Evolutionary conservation across 2,329 filamentous ascomycete species (phyloP), one percentile per base, ranked within the genome.

Genomic region (Dactylella cylindrospora): DNA sequence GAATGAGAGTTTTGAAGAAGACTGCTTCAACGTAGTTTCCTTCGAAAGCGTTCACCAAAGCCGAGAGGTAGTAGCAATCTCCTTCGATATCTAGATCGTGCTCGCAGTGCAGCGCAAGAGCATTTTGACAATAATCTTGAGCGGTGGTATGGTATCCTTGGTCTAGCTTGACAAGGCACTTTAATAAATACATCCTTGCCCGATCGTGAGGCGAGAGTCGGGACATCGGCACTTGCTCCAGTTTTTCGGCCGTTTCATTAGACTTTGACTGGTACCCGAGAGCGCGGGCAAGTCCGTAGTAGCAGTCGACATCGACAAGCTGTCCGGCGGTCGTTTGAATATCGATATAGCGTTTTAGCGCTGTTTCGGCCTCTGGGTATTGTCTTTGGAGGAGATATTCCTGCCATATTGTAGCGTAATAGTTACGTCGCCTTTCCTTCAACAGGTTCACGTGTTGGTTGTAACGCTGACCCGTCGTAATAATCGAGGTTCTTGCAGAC

Each of bases 1-100:
- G 25, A n/a, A 43, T 9, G 9, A 43, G 25, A n/a, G 23, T 43
- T 19, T 15, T 47, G 26, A 35, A 47, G 31, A 47, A 36, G 20
- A 25, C n/a, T 6, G 43, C 29, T 23, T 47, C 31, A 7, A 47
- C 31, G 12, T 23, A 47, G 12, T 47, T 36, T 6, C 28, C 12
- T 10, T 13, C 12, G 20, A 13, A 25, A 15, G 29, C 43, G n/a
- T 36, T 10, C 8, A 10, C 23, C 9, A 47, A 9, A 35, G n/a
- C 43, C 8, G 31, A 17, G 10, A 47, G 29, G 22, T 36, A 47
- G 20, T 35, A 9, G 20, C 43, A 47, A 9, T 47, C 29, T 20
- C 26, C 26, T 35, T 47, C 29, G 15, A 47, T 47, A 4, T 29
- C 29, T 7, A 36, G 43, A 15, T 23, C 19, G 7, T 36, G 13